Base-by-base conservation (phyloP, 2,329 filamentous ascomycete genomes). In the Blastomyces parvus region DNA sequence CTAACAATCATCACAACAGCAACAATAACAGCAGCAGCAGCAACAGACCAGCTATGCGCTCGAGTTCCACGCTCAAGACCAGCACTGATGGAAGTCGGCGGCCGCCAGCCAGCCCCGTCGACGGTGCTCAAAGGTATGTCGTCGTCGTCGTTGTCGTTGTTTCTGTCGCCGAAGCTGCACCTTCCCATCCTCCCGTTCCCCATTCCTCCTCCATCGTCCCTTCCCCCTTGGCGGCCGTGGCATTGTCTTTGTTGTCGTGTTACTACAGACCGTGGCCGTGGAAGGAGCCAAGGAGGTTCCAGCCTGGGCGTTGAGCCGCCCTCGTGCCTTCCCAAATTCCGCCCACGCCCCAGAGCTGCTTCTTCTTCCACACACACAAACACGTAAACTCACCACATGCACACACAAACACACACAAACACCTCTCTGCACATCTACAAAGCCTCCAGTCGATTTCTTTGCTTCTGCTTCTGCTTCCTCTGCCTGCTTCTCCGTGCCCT, bases 71-170 rank as follows among this genome's bases (percentile, higher is more conserved):
- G 67, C 77, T 75, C 65, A 84, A 83, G 74, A 76, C 75, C 64
- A 74, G 40, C 42, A 59, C 80, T 65, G 82, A 84, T 72, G 76
- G 75, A 65, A 76, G 77, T 72, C 81, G 83, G 73, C 83, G 83
- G 74, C 82, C 83, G 70, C 76, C 81, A 67, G 80, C 76, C 64
- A 84, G 81, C 72, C 82, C 83, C 65, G 76, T 80, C 56, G 82
- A 84, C 70, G 79, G 75, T 66, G 77, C 74, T 69, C 79, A 82
- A 72, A 82, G 81, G 83, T 85, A 79, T 75, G 81, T 75, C 48
- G 25, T 52, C 22, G 11, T 61, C 62, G 33, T 64, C 25, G 36
- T n/a, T 38, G 36, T 25, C 46, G n/a, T 50, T 11, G 44, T 36
- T n/a, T 38, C 42, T 19, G 14, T 33, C 14, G 57, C 40, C 19